A percentile compares a stretch with the other conserved stretches of the same genome.
Evolutionary conservation across 768 basidiomycete genomes (phyloP).

Genomic region (Dentipellis fragilis): DNA sequence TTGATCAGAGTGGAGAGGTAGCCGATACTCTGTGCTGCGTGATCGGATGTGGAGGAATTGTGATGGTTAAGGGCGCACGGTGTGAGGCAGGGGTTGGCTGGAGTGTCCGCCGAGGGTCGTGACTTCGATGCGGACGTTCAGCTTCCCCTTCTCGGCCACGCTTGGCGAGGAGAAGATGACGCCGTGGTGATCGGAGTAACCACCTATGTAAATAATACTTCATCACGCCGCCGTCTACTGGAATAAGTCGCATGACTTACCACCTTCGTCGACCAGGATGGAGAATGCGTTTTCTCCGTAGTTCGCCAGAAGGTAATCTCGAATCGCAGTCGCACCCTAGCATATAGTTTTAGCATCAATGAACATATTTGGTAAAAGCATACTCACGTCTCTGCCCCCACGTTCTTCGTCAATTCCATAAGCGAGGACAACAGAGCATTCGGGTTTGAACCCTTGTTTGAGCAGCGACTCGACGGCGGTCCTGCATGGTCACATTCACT

Average conservation of each 20-base stretch:
- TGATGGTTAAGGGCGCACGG: conserved; percentile 22
- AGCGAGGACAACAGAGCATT: conserved; percentile 19
- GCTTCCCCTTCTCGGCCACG: conserved; percentile 33
- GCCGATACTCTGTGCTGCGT: conserved; percentile 30
- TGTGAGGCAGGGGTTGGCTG: conserved; percentile 41
- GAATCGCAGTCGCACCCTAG: conserved; percentile 22
- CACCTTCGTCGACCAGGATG: conserved; percentile 34
- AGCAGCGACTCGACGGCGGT: conserved; percentile 30
- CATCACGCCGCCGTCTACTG: neutral
- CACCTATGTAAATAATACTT: neutral
- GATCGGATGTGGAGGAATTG: neutral
- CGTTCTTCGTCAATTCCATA: conserved; percentile 36
- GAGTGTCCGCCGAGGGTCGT: conserved; percentile 45
- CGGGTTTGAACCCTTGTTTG: conserved; percentile 27
- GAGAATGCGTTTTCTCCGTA: too few species aligned
- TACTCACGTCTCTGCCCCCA: conserved; percentile 14
- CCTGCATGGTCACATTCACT: conserved; percentile 9
- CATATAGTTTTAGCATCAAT: neutral
- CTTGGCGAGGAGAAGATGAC: conserved; percentile 15
- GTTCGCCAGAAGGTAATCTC: conserved; percentile 17
- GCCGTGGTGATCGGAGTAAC: conserved; percentile 8
- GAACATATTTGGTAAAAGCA: conserved; percentile 3
- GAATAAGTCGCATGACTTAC: conserved; percentile 23
- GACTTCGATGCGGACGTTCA: conserved; percentile 32
- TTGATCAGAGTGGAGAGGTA: conserved; percentile 28